These are phyloP conservation scores for Aegilops speltoides DNA, from an alignment of 176 grass and related monocot genomes.

Conservation along the genomic window DNA sequence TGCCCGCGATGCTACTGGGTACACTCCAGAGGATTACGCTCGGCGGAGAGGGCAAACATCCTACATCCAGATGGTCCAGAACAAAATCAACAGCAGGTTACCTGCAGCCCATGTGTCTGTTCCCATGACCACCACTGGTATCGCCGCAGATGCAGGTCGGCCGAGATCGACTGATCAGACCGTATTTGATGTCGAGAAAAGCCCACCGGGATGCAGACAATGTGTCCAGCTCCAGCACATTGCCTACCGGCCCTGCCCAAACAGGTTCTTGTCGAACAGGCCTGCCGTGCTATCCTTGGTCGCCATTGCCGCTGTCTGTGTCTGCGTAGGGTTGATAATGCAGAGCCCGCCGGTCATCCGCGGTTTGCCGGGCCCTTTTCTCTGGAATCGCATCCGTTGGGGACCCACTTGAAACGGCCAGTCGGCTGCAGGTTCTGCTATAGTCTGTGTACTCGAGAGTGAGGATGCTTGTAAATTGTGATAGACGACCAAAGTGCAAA, in stretches of 20 bases:
- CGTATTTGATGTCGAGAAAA: conserved; percentile 34
- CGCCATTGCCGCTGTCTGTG: conserved; percentile 76
- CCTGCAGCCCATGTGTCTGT: conserved; percentile 38
- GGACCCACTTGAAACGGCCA: conserved; percentile 57
- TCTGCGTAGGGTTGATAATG: conserved; percentile 76
- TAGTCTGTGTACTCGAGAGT: background rate
- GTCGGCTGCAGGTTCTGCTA: background rate
- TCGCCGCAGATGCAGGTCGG: background rate
- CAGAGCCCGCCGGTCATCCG: conserved; percentile 55
- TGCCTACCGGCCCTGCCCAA: conserved; percentile 6
- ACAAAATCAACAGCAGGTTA: conserved; percentile 57
- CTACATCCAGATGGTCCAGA: conserved; percentile 72
- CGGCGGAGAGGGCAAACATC: conserved; percentile 45
- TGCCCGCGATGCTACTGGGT: conserved; percentile 46
- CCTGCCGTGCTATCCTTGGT: conserved; percentile 61
- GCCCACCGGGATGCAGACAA: conserved; percentile 40
- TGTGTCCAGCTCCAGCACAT: conserved; percentile 45
- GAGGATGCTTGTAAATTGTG: conserved; percentile 8
- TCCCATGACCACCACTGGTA: conserved; percentile 24
- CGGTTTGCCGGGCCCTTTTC: conserved; percentile 51
- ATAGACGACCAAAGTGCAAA: background rate
- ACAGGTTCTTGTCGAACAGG: conserved; percentile 59
- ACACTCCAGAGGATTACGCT: conserved; percentile 83
- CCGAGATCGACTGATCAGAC: conserved; percentile 16
- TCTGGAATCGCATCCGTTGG: conserved; percentile 53